phyloP scores from a whole-genome alignment of 1,284 basidiomycete genomes.

The Puccinia horiana region DNA sequence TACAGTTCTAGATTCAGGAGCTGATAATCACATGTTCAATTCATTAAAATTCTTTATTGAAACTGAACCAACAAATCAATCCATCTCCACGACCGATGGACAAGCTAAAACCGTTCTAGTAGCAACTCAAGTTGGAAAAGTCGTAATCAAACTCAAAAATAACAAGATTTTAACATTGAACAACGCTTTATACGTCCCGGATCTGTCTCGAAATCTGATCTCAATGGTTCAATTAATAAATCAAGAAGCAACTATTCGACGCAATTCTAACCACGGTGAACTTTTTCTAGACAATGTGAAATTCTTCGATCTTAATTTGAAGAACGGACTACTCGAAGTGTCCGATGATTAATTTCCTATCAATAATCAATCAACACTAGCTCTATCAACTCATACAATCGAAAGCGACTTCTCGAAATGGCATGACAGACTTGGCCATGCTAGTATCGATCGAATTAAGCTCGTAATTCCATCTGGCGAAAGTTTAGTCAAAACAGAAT shows the following conservation, averaged over 20 bases:
- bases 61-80: not conserved
- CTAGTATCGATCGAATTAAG: not conserved
- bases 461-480: not conserved
- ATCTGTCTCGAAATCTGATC: not conserved
- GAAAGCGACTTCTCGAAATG: not conserved
- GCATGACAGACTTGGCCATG: not conserved
- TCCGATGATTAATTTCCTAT: not conserved
- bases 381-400: no score
- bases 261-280: not conserved
- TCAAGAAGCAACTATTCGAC: not conserved
- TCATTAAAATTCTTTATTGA: not conserved
- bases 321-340: not conserved
- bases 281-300: not conserved
- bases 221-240: not conserved
- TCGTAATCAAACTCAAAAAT: not conserved
- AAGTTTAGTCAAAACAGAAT: not conserved
- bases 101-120: no score
- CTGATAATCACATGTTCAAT: constrained; percentile 3
- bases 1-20: not conserved
- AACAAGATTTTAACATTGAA: not conserved
- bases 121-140: not conserved
- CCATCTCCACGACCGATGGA: not conserved
- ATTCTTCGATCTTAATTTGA: not conserved
- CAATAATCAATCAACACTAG: not conserved
- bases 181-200: not conserved